phyloP scores from a whole-genome alignment of 805 yeast species.

The Dipodascopsis tothii region DNA sequence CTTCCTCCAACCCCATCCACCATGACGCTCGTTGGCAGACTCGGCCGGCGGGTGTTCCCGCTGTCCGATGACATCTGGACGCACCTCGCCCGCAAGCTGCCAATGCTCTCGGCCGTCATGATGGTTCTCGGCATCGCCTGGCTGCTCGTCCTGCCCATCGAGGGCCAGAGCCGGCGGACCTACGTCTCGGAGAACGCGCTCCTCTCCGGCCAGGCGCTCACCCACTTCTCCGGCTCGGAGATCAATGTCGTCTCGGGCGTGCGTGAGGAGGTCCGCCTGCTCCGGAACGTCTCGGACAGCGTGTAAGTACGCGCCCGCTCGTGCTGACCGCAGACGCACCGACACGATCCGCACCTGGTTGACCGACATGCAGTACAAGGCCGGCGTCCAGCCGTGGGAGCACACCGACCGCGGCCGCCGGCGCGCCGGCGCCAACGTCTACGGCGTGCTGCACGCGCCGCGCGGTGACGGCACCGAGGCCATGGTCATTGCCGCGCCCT shows the following conservation, averaged over 20 bases:
- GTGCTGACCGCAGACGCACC: constrained; percentile 34
- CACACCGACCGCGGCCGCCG: constrained; percentile 26
- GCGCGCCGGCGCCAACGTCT: constrained; percentile 44
- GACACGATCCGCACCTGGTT: constrained; percentile 51
- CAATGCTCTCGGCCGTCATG: constrained; percentile 19
- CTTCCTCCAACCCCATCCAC: too few species aligned
- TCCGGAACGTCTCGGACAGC: constrained; percentile 26
- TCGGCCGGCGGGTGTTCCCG: not conserved
- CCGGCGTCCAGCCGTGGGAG: constrained; percentile 40
- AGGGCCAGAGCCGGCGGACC: constrained; percentile 74
- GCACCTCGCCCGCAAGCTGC: not conserved
- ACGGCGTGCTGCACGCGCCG: constrained; percentile 84
- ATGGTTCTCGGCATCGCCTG: constrained; percentile 45
- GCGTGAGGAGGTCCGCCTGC: constrained; percentile 48
- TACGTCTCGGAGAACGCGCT: constrained; percentile 93
- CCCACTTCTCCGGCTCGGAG: constrained; percentile 86
- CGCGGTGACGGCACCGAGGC: constrained; percentile 95
- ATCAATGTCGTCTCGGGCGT: constrained; percentile 89
- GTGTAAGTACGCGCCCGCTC: constrained; percentile 11
- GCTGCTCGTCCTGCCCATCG: constrained; percentile 59
- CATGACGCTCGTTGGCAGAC: not conserved
- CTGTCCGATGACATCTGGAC: not conserved
- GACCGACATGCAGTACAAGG: constrained; percentile 61
- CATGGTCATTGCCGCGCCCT: constrained; percentile 83
- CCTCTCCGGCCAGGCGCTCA: constrained; percentile 91